Conservation (phyloP, 371 early-diverging fungal genomes). For the Syncephalastrum sp. region DNA sequence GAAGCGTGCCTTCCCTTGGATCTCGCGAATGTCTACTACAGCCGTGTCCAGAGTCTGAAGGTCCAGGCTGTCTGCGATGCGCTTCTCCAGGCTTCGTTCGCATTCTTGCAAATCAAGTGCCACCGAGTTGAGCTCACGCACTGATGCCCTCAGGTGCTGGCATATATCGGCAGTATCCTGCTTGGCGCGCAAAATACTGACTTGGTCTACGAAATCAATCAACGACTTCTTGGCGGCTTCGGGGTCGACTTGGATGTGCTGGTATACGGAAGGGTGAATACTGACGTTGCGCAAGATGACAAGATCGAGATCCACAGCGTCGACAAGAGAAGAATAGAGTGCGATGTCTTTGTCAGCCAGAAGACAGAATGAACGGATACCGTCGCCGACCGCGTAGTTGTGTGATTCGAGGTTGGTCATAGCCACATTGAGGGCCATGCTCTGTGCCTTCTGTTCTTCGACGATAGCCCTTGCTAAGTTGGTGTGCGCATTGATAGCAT, state of each 20-base stretch:
- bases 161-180: constrained; percentile 20
- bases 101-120: constrained; percentile 14
- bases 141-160: constrained; percentile 15
- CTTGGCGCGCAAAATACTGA: constrained; percentile 12
- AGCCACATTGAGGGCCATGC: constrained; percentile 60
- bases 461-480: constrained; percentile 44
- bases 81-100: constrained; percentile 22
- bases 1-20: constrained; percentile 18
- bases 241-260: background rate
- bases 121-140: constrained; percentile 20
- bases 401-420: constrained; percentile 59
- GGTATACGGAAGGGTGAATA: constrained; percentile 27
- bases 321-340: constrained; percentile 19
- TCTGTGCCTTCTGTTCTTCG: constrained; percentile 52
- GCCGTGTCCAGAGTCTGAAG: constrained; percentile 28
- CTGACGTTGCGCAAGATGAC: constrained; percentile 21
- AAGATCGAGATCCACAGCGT: constrained; percentile 23
- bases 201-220: constrained; percentile 29
- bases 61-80: constrained; percentile 27
- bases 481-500: constrained; percentile 39
- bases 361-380: constrained; percentile 14
- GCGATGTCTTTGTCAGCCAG: constrained; percentile 25
- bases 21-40: constrained; percentile 28
- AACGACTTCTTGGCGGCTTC: constrained; percentile 8
- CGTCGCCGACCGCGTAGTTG: constrained; percentile 20